Base-by-base conservation (phyloP, 345 rosid species). In the Moricandia moricandioides region DNA sequence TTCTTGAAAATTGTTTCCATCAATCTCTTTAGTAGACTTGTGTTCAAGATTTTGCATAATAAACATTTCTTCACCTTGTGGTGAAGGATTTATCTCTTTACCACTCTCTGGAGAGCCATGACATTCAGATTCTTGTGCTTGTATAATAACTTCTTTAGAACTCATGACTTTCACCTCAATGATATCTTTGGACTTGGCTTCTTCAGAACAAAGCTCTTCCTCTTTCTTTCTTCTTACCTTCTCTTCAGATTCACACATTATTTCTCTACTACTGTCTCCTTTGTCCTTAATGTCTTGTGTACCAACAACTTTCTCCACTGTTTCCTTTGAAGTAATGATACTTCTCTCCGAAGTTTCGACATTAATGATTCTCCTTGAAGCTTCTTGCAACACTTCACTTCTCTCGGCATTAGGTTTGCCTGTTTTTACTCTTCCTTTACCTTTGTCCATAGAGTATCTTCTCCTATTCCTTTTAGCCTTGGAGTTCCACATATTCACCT, bases 401-500 rank as follows among this genome's bases (percentile, higher is more conserved):
- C 29, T 65, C 34, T 65, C 67, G 1, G 12, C 47, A 58, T 12
- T 58, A 16, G 27, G 47, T 71, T 70, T 64, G 6, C 26, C 71
- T 12, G 4, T 54, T 62, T 43, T 47, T 3, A 43, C 65, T 62
- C 30, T 47, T 3, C 61, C 65, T 62, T 40, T 63, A 1, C 39
- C 58, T 49, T 51, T 65, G n/a, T 64, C 81, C 29, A 47, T 60
- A 71, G 1, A 45, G 13, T 45, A 33, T 17, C 29, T 72, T 62
- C 47, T 72, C 60, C 43, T 61, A 30, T 62, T 30, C 66, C 21
- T 78, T 54, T 67, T 72, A 65, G 72, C 77, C 61, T 72, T 67
- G 12, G 74, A 61, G 70, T 73, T 78, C 81, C 81, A 78, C 54
- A 78, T 4, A 31, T 67, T 78, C 81, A 78, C 81, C 34, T 78